Evolutionary conservation across 371 early-diverging fungal species (phyloP).

Genomic region (Chytridium lagenaria): DNA sequence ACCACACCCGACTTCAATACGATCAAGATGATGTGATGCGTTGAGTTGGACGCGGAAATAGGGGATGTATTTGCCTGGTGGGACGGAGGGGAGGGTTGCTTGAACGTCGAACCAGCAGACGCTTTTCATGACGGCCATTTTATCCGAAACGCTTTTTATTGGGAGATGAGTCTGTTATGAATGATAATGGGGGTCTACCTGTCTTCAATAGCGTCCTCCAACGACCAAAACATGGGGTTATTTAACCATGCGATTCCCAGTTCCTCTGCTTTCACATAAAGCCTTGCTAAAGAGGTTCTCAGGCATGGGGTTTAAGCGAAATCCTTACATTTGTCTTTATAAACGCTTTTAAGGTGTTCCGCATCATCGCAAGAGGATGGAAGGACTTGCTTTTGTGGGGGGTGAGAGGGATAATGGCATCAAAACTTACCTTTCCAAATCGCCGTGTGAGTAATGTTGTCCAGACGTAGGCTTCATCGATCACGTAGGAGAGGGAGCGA

Average conservation of each 20-base stretch:
- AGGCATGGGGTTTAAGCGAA: neutral
- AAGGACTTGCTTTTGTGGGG: neutral
- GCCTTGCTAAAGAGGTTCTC: neutral
- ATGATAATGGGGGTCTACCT: neutral
- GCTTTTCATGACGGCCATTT: neutral
- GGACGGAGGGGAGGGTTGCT: neutral
- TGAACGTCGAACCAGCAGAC: slow-evolving; percentile 15
- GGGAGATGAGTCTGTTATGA: neutral
- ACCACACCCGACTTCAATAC: slow-evolving; percentile 10
- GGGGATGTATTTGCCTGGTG: slow-evolving; percentile 7
- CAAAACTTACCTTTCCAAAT: slow-evolving; percentile 10
- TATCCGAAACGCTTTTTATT: neutral
- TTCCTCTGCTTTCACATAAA: neutral
- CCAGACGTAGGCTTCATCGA: slow-evolving; percentile 4
- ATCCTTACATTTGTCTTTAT: neutral
- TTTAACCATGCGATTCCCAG: neutral
- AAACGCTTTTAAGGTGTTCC: neutral
- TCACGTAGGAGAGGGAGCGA: neutral
- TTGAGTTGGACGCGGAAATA: neutral
- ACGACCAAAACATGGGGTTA: neutral
- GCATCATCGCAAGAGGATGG: neutral
- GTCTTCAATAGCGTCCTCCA: neutral
- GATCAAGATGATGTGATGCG: neutral
- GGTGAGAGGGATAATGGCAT: neutral
- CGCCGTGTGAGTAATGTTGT: neutral